Conservation (phyloP, 2,329 filamentous ascomycete genomes). For the Sporothrix brasiliensis region DNA sequence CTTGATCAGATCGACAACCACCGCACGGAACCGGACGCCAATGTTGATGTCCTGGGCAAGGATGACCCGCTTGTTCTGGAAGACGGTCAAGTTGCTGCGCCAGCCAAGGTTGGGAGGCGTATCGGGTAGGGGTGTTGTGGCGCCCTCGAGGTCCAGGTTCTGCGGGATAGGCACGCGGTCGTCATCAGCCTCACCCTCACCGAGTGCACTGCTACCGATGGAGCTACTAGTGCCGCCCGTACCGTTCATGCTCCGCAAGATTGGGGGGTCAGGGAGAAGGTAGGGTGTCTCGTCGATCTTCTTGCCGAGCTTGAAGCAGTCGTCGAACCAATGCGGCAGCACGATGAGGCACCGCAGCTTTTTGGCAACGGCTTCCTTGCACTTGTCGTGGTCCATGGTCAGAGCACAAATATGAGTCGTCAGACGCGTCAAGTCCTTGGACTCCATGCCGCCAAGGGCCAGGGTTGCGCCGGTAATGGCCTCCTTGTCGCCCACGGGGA, state of each 20-base stretch:
- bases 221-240: constrained; percentile 48
- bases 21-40: constrained; percentile 64
- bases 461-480: constrained; percentile 87
- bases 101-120: constrained; percentile 48
- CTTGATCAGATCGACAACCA: constrained; percentile 70
- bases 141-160: constrained; percentile 67
- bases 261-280: constrained; percentile 79
- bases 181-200: constrained; percentile 44
- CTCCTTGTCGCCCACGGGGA: constrained; percentile 85
- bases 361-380: constrained; percentile 63
- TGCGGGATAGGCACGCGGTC: constrained; percentile 49
- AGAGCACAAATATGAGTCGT: constrained; percentile 91
- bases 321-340: constrained; percentile 96
- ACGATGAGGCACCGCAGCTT: constrained; percentile 77
- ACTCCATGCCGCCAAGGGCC: constrained; percentile 84
- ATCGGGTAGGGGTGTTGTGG: constrained; percentile 55
- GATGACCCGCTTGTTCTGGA: constrained; percentile 75
- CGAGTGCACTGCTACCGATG: constrained; percentile 42
- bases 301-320: constrained; percentile 90
- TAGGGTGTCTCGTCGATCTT: constrained; percentile 90
- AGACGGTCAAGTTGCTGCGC: constrained; percentile 67
- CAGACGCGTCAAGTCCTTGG: constrained; percentile 67
- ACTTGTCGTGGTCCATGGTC: constrained; percentile 73
- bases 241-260: constrained; percentile 54
- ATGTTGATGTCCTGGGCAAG: constrained; percentile 75